These are phyloP conservation scores for Leptomonas pyrrhocoris DNA, from an alignment of 208 protist species.

Conservation along the genomic window DNA sequence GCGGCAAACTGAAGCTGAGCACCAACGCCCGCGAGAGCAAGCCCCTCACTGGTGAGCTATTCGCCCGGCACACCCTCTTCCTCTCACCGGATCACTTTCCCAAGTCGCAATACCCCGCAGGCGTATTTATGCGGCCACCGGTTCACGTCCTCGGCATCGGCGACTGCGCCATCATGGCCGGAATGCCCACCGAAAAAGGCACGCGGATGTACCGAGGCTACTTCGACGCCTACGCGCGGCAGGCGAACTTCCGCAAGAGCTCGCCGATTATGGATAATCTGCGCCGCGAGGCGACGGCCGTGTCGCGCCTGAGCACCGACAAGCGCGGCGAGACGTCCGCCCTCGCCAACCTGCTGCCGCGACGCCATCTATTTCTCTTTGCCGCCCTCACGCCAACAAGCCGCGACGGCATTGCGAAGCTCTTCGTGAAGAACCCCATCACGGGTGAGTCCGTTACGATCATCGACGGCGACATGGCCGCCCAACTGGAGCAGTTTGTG, in stretches of 20 bases:
- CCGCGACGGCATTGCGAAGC: slow-evolving; percentile 63
- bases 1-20: slow-evolving; percentile 87
- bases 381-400: slow-evolving; percentile 48
- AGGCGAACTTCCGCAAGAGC: slow-evolving; percentile 88
- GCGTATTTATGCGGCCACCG: slow-evolving; percentile 87
- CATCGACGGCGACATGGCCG: slow-evolving; percentile 47
- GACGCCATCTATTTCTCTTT: slow-evolving; percentile 87
- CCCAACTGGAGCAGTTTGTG: slow-evolving; percentile 67
- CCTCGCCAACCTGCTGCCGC: slow-evolving; percentile 85
- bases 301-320: slow-evolving; percentile 62
- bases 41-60: slow-evolving; percentile 72
- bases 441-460: slow-evolving; percentile 85
- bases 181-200: slow-evolving; percentile 74
- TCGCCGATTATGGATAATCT: slow-evolving; percentile 79
- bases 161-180: slow-evolving; percentile 86
- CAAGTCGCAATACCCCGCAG: slow-evolving; percentile 66
- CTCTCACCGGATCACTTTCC: slow-evolving; percentile 40
- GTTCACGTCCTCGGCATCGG: slow-evolving; percentile 80
- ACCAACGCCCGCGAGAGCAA: slow-evolving; percentile 87
- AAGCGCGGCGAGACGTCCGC: slow-evolving; percentile 61
- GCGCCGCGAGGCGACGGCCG: slow-evolving; percentile 58
- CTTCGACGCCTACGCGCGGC: slow-evolving; percentile 84
- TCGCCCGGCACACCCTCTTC: slow-evolving; percentile 86
- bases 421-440: slow-evolving; percentile 90
- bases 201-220: slow-evolving; percentile 87